Conservation (phyloP, 2,329 filamentous ascomycete species). For the Colletotrichum sp. region DNA sequence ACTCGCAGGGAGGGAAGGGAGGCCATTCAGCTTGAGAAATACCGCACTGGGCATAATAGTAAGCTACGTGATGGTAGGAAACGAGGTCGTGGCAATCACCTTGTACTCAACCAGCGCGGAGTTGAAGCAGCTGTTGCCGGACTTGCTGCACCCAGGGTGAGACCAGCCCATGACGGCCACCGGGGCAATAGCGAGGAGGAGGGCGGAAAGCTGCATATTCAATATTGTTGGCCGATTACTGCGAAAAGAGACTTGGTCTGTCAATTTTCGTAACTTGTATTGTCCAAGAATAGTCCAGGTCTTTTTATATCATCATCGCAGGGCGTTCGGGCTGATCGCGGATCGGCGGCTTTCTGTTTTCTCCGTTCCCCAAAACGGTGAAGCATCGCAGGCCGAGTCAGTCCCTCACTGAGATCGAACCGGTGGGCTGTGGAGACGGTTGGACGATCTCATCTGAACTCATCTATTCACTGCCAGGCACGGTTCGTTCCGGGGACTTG, state of each 20-base stretch:
- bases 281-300: neutral
- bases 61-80: neutral
- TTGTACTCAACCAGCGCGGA: neutral
- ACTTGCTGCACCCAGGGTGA: neutral
- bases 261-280: fast-evolving
- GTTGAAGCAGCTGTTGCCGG: neutral
- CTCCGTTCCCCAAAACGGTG: neutral
- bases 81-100: neutral
- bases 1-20: neutral
- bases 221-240: fast-evolving
- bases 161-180: neutral
- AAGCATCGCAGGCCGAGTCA: neutral
- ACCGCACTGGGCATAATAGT: neutral
- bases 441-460: neutral
- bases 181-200: neutral
- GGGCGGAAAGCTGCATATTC: neutral
- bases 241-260: neutral
- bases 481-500: neutral
- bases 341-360: neutral
- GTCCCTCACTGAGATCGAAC: neutral
- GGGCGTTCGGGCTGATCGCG: neutral
- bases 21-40: neutral
- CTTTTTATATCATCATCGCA: neutral
- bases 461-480: neutral
- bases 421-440: neutral